Conservation (phyloP, 1,284 basidiomycete species). For the Tetrapyrgos nigripes region DNA sequence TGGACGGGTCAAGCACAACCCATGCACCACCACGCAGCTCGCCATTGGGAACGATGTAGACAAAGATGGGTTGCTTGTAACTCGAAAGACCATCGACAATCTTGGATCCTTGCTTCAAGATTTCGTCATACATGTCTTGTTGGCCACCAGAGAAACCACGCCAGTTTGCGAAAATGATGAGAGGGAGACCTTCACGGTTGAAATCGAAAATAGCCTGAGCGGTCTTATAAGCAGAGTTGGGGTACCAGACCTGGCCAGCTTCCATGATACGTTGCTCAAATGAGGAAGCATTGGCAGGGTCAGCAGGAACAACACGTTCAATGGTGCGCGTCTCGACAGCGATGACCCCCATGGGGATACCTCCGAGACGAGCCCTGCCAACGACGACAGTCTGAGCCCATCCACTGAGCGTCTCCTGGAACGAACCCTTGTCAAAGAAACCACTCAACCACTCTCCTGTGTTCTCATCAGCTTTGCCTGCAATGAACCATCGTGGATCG, state of each 20-base stretch:
- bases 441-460: slow-evolving; percentile 81
- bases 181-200: slow-evolving; percentile 94
- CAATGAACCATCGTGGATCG: slow-evolving; percentile 98
- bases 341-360: slow-evolving; percentile 98
- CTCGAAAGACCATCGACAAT: slow-evolving; percentile 98
- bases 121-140: slow-evolving; percentile 97
- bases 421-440: slow-evolving; percentile 97
- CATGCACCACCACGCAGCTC: slow-evolving; percentile 99
- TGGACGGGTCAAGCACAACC: slow-evolving; percentile 98
- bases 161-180: slow-evolving; percentile 99
- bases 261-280: slow-evolving; percentile 99
- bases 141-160: slow-evolving; percentile 99
- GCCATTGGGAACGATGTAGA: slow-evolving; percentile 98
- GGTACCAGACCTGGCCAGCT: slow-evolving; percentile 99
- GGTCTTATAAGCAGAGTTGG: slow-evolving; percentile 99
- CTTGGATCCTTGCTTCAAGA: slow-evolving; percentile 94
- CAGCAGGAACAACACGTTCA: slow-evolving; percentile 96
- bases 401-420: slow-evolving; percentile 94
- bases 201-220: slow-evolving; percentile 99
- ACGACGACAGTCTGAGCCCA: slow-evolving; percentile 99
- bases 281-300: slow-evolving; percentile 98
- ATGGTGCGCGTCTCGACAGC: slow-evolving; percentile 98
- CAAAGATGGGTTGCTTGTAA: slow-evolving; percentile 99
- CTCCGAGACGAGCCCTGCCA: slow-evolving; percentile 94
- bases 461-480: slow-evolving; percentile 90